Evolutionary conservation across 164 flowering plant species (phyloP).

Genomic region (Chimonanthus salicifolius): DNA sequence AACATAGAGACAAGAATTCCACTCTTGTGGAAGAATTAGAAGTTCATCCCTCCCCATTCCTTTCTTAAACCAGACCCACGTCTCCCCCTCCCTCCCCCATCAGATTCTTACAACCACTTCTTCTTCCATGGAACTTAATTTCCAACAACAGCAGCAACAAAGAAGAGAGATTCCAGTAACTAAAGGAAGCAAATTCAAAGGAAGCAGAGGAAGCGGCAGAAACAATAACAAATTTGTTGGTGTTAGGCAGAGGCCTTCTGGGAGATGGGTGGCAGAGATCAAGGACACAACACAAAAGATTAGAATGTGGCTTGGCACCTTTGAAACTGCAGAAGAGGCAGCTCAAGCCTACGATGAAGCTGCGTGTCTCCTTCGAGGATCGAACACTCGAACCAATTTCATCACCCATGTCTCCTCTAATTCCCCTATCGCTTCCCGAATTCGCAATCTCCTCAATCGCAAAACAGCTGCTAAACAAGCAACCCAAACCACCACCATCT

Average conservation of each 20-base stretch:
- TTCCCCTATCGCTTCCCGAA: conserved; percentile 70
- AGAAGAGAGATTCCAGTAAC: conserved; percentile 11
- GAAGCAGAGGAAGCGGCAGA: conserved; percentile 25
- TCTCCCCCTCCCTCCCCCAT: conserved; percentile 9
- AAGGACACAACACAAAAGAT: conserved; percentile 84
- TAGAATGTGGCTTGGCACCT: conserved; percentile 89
- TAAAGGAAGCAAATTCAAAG: conserved; percentile 39
- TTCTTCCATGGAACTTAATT: conserved; percentile 48
- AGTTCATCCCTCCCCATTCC: background rate
- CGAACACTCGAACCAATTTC: conserved; percentile 77
- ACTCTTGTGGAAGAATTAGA: conserved; percentile 9
- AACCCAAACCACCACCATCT: background rate
- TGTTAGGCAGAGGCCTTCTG: conserved; percentile 79
- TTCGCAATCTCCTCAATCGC: conserved; percentile 51
- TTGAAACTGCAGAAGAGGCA: conserved; percentile 80
- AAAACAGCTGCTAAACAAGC: conserved; percentile 22
- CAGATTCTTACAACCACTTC: background rate
- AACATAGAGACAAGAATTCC: conserved; percentile 26
- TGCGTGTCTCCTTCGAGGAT: conserved; percentile 80
- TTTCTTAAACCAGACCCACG: conserved; percentile 3
- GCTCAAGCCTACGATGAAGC: conserved; percentile 87
- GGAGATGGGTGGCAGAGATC: conserved; percentile 90
- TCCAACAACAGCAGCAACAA: conserved; percentile 17
- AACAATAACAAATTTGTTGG: conserved; percentile 53
- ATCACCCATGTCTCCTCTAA: conserved; percentile 45